Conservation (phyloP, 768 basidiomycete species). For the Nidula microcarpa region DNA sequence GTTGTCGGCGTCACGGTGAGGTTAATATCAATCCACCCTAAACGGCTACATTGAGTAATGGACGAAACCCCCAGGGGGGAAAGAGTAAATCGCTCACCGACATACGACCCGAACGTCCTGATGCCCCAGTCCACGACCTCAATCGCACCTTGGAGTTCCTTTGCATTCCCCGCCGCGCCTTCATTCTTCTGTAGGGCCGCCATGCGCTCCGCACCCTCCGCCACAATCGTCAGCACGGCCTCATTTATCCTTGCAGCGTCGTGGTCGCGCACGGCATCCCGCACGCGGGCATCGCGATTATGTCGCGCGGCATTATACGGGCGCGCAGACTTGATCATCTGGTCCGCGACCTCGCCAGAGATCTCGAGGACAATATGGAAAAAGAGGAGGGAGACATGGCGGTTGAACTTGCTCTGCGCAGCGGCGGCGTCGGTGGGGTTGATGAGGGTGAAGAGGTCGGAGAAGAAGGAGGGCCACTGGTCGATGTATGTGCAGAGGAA, state of each 20-base stretch:
- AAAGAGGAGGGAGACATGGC: constrained; percentile 82
- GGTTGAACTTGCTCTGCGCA: constrained; percentile 60
- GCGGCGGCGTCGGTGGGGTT: constrained; percentile 55
- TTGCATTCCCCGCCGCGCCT: constrained; percentile 33
- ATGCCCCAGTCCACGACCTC: constrained; percentile 94
- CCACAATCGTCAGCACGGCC: constrained; percentile 80
- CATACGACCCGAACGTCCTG: constrained; percentile 88
- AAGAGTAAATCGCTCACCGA: constrained; percentile 58
- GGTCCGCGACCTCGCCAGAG: constrained; percentile 96
- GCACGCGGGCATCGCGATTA: constrained; percentile 75
- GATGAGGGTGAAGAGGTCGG: constrained; percentile 72
- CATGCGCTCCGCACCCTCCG: constrained; percentile 65
- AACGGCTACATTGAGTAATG: background rate
- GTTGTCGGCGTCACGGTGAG: constrained; percentile 90
- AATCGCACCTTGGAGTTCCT: constrained; percentile 52
- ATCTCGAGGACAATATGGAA: constrained; percentile 93
- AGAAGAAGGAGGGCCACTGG: constrained; percentile 85
- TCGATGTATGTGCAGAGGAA: constrained; percentile 85
- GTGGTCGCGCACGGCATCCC: constrained; percentile 86
- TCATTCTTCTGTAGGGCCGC: constrained; percentile 45
- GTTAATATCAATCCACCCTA: constrained; percentile 98
- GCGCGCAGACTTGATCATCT: constrained; percentile 86
- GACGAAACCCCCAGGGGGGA: background rate
- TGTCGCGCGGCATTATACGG: constrained; percentile 68
- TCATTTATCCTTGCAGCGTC: constrained; percentile 87